phyloP scores from a whole-genome alignment of 2,329 filamentous ascomycete genomes.

The Fusarium tanahbumbuense region DNA sequence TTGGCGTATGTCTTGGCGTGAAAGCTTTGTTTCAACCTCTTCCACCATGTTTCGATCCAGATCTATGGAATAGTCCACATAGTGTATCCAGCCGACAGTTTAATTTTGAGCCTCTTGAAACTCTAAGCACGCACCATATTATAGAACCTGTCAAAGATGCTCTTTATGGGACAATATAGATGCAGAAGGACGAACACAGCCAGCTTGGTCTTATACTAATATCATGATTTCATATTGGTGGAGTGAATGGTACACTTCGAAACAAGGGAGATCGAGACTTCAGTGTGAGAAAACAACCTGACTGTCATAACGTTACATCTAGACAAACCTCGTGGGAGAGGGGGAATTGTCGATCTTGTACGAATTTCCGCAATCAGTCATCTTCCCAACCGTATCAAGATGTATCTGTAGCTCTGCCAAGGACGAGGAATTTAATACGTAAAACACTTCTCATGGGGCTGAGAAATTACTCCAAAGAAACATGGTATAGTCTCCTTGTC shows the following conservation, averaged over 20 bases:
- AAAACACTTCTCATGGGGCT: not conserved
- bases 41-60: constrained; percentile 22
- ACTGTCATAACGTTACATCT: not conserved
- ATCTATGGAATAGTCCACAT: not conserved
- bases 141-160: not conserved
- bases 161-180: not conserved
- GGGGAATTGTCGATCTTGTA: not conserved
- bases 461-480: not conserved
- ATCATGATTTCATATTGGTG: not conserved
- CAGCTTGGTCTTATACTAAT: not conserved
- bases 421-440: not conserved
- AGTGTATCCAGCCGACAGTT: not conserved
- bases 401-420: not conserved
- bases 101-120: not conserved
- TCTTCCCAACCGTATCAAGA: not conserved
- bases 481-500: not conserved
- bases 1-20: constrained; percentile 43
- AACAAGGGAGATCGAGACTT: not conserved
- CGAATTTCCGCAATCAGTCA: not conserved
- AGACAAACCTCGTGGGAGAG: not conserved
- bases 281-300: not conserved
- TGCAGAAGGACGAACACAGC: not conserved
- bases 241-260: not conserved
- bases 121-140: not conserved
- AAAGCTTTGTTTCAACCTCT: constrained; percentile 43